These are phyloP conservation scores for Epicoccum sorghinum DNA, from an alignment of 2,329 filamentous ascomycete species.

Conservation along the genomic window DNA sequence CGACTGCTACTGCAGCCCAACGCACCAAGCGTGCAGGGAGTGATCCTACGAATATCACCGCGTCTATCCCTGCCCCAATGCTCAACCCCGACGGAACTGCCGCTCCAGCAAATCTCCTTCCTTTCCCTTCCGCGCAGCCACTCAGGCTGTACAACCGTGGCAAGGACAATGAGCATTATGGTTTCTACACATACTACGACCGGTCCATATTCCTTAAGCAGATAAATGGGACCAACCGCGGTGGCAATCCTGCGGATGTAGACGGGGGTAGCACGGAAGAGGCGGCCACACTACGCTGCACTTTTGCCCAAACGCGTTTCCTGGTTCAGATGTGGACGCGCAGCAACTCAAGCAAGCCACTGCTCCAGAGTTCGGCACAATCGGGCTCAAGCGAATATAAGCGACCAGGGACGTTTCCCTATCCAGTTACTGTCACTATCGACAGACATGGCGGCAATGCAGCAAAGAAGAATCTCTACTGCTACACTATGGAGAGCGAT, in stretches of 20 bases:
- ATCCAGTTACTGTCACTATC: slow-evolving; percentile 64
- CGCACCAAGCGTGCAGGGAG: slow-evolving; percentile 46
- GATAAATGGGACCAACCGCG: slow-evolving; percentile 53
- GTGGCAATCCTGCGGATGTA: slow-evolving; percentile 52
- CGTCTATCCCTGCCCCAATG: slow-evolving; percentile 67
- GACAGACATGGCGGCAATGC: slow-evolving; percentile 65
- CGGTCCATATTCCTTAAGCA: slow-evolving; percentile 82
- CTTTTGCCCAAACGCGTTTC: slow-evolving; percentile 67
- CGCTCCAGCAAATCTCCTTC: slow-evolving; percentile 73
- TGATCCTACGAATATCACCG: slow-evolving; percentile 52
- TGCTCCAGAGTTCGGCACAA: slow-evolving; percentile 37
- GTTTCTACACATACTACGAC: slow-evolving; percentile 91
- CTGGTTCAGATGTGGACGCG: slow-evolving; percentile 68
- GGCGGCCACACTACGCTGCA: slow-evolving; percentile 58
- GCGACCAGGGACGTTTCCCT: slow-evolving; percentile 64
- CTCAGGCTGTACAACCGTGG: slow-evolving; percentile 86
- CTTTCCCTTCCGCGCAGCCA: slow-evolving; percentile 72
- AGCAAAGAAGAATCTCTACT: slow-evolving; percentile 64
- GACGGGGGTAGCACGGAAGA: slow-evolving; percentile 57
- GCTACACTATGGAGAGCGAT: slow-evolving; percentile 61
- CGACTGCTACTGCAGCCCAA: slow-evolving; percentile 33
- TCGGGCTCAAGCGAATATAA: slow-evolving; percentile 52
- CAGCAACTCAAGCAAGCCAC: slow-evolving; percentile 48
- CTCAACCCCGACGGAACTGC: slow-evolving; percentile 73
- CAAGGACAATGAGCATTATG: slow-evolving; percentile 81